phyloP scores from a whole-genome alignment of 2,329 filamentous ascomycete genomes.

The Diaporthe amygdali region DNA sequence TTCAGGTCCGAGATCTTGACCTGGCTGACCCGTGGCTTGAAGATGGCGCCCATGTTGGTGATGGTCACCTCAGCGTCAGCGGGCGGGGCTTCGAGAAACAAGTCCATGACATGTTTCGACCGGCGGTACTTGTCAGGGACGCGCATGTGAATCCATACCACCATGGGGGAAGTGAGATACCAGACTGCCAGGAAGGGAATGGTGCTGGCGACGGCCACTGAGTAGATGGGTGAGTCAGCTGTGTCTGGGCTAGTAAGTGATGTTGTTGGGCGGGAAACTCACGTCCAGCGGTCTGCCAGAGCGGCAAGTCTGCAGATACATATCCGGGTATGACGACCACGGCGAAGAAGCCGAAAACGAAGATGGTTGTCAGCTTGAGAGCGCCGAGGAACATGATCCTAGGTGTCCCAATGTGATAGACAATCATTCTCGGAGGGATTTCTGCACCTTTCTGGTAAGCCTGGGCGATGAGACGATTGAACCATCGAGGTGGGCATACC shows the following conservation, averaged over 20 bases:
- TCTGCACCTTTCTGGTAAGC: constrained; percentile 24
- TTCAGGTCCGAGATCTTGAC: constrained; percentile 40
- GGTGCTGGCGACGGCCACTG: constrained; percentile 64
- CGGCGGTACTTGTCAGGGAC: constrained; percentile 69
- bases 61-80: constrained; percentile 52
- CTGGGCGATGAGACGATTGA: neutral
- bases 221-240: constrained; percentile 16
- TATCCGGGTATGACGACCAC: constrained; percentile 68
- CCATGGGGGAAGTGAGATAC: constrained; percentile 72
- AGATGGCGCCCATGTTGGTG: constrained; percentile 61
- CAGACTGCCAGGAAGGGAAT: constrained; percentile 69
- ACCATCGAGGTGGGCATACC: neutral
- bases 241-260: too few species aligned
- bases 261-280: constrained; percentile 26
- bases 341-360: constrained; percentile 70
- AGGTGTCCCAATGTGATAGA: constrained; percentile 77
- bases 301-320: constrained; percentile 45
- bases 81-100: constrained; percentile 55
- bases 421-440: constrained; percentile 51
- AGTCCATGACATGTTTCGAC: constrained; percentile 60
- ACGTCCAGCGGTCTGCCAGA: constrained; percentile 43
- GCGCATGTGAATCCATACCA: constrained; percentile 73
- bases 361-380: constrained; percentile 73
- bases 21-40: constrained; percentile 52
- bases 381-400: constrained; percentile 72